Percentiles rank a stretch among this genome's conserved stretches.
These are phyloP conservation scores for Xylaria cubensis DNA, from an alignment of 495 filamentous ascomycete genomes.

Conservation along the genomic window DNA sequence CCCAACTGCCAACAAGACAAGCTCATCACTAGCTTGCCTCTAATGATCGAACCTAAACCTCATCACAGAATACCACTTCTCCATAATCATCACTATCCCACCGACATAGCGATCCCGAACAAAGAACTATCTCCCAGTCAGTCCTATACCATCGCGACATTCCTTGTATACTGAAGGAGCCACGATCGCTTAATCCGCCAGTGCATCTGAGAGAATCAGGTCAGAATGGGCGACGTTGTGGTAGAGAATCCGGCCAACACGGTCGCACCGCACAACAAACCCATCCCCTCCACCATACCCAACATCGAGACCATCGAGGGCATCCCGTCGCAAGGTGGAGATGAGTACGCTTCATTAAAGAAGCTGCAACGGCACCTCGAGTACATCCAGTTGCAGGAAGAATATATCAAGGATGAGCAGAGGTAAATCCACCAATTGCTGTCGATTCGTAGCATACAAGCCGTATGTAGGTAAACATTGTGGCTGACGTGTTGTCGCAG, in stretches of 20 bases:
- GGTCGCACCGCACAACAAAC: conserved; percentile 77
- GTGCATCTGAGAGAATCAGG: neutral
- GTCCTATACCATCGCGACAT: neutral
- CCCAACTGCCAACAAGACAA: conserved; percentile 14
- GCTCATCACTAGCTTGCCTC: conserved; percentile 6
- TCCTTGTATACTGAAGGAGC: neutral
- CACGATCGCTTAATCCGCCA: conserved; percentile 3
- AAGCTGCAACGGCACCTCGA: conserved; percentile 95
- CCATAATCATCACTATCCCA: neutral
- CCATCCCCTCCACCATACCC: conserved; percentile 79
- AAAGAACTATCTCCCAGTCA: neutral
- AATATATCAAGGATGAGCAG: conserved; percentile 99
- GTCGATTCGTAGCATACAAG: neutral
- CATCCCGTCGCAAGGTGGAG: conserved; percentile 76
- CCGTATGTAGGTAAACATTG: neutral
- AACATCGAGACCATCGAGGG: conserved; percentile 91
- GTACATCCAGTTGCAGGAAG: conserved; percentile 98
- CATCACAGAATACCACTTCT: conserved; percentile 10
- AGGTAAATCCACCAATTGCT: conserved; percentile 58
- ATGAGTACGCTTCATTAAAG: conserved; percentile 95
- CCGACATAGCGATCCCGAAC: neutral
- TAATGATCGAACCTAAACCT: neutral
- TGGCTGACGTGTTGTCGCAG: conserved; percentile 52
- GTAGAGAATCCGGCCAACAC: conserved; percentile 80
- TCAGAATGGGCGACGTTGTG: conserved; percentile 80